Evolutionary conservation across 352 stramenopile species (phyloP), one percentile per base, ranked within the genome.

Genomic region (Pythium utonaiense): DNA sequence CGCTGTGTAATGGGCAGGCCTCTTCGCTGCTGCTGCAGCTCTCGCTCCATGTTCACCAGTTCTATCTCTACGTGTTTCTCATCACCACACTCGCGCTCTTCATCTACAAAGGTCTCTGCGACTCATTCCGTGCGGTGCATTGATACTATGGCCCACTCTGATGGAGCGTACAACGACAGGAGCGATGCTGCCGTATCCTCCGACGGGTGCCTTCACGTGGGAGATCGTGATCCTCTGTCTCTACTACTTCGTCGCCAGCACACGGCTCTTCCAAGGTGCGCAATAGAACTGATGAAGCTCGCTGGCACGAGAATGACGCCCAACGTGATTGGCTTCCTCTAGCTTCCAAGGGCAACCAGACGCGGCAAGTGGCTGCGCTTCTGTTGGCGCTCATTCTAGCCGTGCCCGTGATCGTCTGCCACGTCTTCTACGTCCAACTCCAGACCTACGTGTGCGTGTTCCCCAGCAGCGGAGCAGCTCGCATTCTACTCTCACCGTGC

Each of bases 291-390:
- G 21, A 17, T 41, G 34, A 41, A 41, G 6, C 34, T 16, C 34
- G n/a, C n/a, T n/a, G n/a, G n/a, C n/a, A n/a, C n/a, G n/a, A n/a
- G n/a, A n/a, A n/a, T n/a, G n/a, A n/a, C n/a, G n/a, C n/a, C n/a
- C n/a, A n/a, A n/a, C n/a, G n/a, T n/a, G n/a, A n/a, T n/a, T n/a
- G n/a, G n/a, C n/a, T 33, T n/a, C n/a, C 6, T 14, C 13, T 31
- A 88, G 82, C 69, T 2, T 91, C 86, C 17, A 95, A 95, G 67
- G 86, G 86, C 48, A 95, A 95, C 68, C 83, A 87, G 33, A 91
- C 77, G 10, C 74, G 77, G 51, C 71, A 93, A 31, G 69, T 86
- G 3, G 64, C 66, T 0, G 78, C 86, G 28, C 73, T 94, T 16
- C 41, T 79, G 27, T 69, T 89, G 42, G 73, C 80, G 6, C 64